These are phyloP conservation scores for Blastocrithidia nonstop DNA, from an alignment of 208 protist genomes.

Conservation along the genomic window DNA sequence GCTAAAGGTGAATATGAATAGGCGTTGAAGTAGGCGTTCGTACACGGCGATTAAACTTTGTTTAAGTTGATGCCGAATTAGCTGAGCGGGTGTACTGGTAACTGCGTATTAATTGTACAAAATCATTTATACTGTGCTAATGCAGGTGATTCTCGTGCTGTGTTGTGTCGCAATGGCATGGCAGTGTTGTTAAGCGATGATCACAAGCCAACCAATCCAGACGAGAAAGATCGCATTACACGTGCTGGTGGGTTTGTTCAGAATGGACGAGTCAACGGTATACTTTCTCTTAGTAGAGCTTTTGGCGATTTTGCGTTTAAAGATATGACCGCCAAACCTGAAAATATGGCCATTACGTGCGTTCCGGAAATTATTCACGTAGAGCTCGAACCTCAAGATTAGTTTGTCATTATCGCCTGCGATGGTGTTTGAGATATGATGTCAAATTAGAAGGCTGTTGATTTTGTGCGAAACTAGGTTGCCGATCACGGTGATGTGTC, in stretches of 20 bases:
- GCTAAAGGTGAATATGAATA: slow-evolving; percentile 41
- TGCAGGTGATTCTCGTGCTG: slow-evolving; percentile 84
- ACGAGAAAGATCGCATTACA: slow-evolving; percentile 75
- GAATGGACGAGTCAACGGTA: slow-evolving; percentile 86
- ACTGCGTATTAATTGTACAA: slow-evolving; percentile 66
- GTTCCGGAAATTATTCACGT: slow-evolving; percentile 58
- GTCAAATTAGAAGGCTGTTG: slow-evolving; percentile 76
- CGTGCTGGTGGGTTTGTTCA: slow-evolving; percentile 83
- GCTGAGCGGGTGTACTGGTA: slow-evolving; percentile 69
- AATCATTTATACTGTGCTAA: slow-evolving; percentile 89
- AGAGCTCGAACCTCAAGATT: slow-evolving; percentile 66
- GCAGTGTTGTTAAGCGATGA: slow-evolving; percentile 88
- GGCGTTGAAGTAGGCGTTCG: slow-evolving; percentile 48
- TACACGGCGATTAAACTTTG: slow-evolving; percentile 48
- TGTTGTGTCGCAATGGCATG: slow-evolving; percentile 72
- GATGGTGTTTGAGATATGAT: slow-evolving; percentile 90
- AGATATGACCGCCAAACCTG: slow-evolving; percentile 41
- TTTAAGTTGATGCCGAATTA: slow-evolving; percentile 61
- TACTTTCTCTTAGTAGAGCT: slow-evolving; percentile 89
- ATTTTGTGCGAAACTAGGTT: slow-evolving; percentile 80
- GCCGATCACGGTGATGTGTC: slow-evolving; percentile 71
- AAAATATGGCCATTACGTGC: slow-evolving; percentile 61
- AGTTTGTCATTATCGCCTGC: slow-evolving; percentile 88
- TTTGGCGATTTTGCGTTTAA: slow-evolving; percentile 92
- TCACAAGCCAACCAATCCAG: slow-evolving; percentile 85